Conservation (phyloP, 2,329 filamentous ascomycete species). For the Fusarium mundagurra region DNA sequence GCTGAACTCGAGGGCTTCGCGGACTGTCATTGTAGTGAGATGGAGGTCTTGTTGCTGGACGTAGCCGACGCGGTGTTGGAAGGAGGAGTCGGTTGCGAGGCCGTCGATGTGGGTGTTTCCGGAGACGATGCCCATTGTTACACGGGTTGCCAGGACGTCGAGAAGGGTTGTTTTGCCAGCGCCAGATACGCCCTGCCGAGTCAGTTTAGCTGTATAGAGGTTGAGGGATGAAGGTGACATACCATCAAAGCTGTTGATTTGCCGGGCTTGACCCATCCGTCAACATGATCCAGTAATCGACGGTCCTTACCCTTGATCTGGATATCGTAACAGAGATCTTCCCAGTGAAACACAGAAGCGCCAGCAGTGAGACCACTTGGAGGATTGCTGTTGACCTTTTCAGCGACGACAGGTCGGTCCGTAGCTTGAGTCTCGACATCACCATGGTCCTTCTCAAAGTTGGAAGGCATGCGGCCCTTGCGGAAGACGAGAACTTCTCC, state of each 20-base stretch:
- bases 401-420: conserved; percentile 29
- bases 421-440: conserved; percentile 44
- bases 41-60: conserved; percentile 79
- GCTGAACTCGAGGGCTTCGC: conserved; percentile 62
- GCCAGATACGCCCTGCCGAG: conserved; percentile 67
- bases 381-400: conserved; percentile 17
- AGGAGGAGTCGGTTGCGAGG: conserved; percentile 65
- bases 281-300: conserved; percentile 74
- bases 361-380: conserved; percentile 7
- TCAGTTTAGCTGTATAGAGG: not conserved
- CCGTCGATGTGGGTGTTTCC: conserved; percentile 79
- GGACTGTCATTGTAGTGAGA: conserved; percentile 73
- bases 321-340: conserved; percentile 69
- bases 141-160: conserved; percentile 76
- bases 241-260: conserved; percentile 67
- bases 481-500: conserved; percentile 77
- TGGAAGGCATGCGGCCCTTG: conserved; percentile 64
- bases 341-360: conserved; percentile 71
- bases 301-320: conserved; percentile 73
- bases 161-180: conserved; percentile 81
- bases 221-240: rapidly evolving
- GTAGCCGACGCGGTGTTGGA: conserved; percentile 77
- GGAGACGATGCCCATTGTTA: conserved; percentile 77
- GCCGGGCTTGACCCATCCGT: conserved; percentile 82
- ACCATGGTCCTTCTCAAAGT: conserved; percentile 58